These are phyloP conservation scores for Lactarius psammicola DNA, from an alignment of 768 basidiomycete genomes.

Conservation along the genomic window DNA sequence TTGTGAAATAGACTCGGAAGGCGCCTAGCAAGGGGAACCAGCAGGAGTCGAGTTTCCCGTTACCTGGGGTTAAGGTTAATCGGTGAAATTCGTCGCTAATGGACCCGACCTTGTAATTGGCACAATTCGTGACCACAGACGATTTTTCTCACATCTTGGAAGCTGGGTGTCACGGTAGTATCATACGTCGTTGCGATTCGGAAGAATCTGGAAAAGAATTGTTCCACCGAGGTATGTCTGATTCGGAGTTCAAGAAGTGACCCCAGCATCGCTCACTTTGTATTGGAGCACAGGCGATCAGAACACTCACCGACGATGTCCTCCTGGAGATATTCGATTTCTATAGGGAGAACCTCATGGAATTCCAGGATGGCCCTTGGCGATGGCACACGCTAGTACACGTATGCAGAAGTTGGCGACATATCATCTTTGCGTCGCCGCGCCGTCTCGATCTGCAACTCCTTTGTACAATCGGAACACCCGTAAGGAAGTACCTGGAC, in stretches of 20 bases:
- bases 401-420: not conserved
- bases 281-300: not conserved
- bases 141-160: too few species aligned
- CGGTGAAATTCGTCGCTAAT: too few species aligned
- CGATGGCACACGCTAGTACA: not conserved
- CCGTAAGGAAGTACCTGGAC: not conserved
- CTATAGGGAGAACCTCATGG: not conserved
- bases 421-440: not conserved
- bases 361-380: not conserved
- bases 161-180: not conserved
- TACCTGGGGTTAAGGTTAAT: not conserved
- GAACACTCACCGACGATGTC: not conserved
- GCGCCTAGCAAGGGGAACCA: not conserved
- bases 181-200: not conserved
- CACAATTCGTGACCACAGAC: not conserved
- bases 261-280: not conserved
- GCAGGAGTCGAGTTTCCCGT: too few species aligned
- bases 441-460: not conserved
- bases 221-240: not conserved
- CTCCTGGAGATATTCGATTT: conserved; percentile 7
- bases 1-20: not conserved
- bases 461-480: not conserved
- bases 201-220: not conserved
- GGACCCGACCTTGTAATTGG: not conserved
- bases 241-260: not conserved